A percentile compares a stretch with the other conserved stretches of the same genome.
Conservation (phyloP, 352 stramenopile species). For the Phytophthora idaei region DNA sequence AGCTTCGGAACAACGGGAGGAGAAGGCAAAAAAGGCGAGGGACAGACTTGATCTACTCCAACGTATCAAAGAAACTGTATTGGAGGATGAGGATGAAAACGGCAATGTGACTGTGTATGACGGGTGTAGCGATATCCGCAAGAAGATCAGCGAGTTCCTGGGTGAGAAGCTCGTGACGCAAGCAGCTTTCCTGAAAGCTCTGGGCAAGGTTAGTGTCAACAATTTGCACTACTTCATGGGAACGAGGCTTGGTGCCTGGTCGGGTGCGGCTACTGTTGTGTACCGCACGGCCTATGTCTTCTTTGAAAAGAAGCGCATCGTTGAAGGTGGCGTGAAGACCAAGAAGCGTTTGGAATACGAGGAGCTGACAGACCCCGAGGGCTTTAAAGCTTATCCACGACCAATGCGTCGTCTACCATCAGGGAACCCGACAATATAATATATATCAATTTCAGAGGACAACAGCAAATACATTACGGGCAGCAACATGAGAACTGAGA, state of each 20-base stretch:
- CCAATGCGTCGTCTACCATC: not conserved
- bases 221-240: not conserved
- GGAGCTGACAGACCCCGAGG: not conserved
- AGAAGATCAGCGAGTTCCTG: conserved; percentile 48
- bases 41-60: conserved; percentile 34
- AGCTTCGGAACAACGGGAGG: conserved; percentile 13
- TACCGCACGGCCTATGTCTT: not conserved
- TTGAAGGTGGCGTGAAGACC: not conserved
- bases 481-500: too few relatives aligned
- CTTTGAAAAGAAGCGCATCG: not conserved
- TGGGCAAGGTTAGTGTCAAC: not conserved
- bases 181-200: not conserved
- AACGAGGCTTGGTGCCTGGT: not conserved
- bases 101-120: conserved; percentile 52
- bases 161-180: conserved; percentile 24
- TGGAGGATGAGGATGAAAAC: conserved; percentile 21
- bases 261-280: not conserved
- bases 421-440: too few relatives aligned
- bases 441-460: too few relatives aligned
- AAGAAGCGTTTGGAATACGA: not conserved
- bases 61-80: conserved; percentile 35
- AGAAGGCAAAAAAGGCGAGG: conserved; percentile 30
- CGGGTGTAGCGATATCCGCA: conserved; percentile 54
- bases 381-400: not conserved
- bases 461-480: too few relatives aligned